A percentile compares a stretch with the other conserved stretches of the same genome.
phyloP scores from a whole-genome alignment of 2,329 filamentous ascomycete species.

The Chaetomium globosum region DNA sequence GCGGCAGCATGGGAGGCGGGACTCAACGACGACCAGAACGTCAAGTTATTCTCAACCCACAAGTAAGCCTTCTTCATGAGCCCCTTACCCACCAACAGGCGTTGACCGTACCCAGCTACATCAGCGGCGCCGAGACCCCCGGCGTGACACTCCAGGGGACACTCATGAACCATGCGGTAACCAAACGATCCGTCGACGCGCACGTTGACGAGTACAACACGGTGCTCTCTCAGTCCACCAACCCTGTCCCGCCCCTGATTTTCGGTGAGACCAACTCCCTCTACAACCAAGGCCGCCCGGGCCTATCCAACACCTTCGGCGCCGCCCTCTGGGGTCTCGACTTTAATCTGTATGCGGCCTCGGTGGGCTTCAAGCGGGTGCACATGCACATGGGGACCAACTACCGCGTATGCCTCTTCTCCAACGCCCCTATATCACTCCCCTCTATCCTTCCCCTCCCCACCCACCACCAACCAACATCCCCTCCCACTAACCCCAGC shows the following conservation, averaged over 20 bases:
- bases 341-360: conserved; percentile 62
- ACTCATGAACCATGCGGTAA: conserved; percentile 64
- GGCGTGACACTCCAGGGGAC: conserved; percentile 65
- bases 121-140: conserved; percentile 59
- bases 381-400: conserved; percentile 68
- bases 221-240: conserved; percentile 43
- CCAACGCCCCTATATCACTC: too few species aligned
- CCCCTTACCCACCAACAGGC: not conserved
- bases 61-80: conserved; percentile 50
- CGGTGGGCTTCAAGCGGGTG: conserved; percentile 57
- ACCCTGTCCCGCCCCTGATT: conserved; percentile 52
- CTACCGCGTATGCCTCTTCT: conserved; percentile 49
- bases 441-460: not conserved
- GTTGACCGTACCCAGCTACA: conserved; percentile 53
- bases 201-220: conserved; percentile 53
- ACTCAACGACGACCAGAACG: conserved; percentile 51
- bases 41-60: conserved; percentile 60
- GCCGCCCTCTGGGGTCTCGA: conserved; percentile 67
- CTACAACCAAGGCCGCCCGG: conserved; percentile 63
- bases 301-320: conserved; percentile 66
- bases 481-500: not conserved
- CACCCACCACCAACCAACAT: not conserved
- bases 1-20: conserved; percentile 57
- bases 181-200: conserved; percentile 50
- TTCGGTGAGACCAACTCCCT: conserved; percentile 65